Evolutionary conservation across 805 yeast genomes (phyloP), one percentile per base, ranked within the genome.

Genomic region (Kodamaea jinghongensis): DNA sequence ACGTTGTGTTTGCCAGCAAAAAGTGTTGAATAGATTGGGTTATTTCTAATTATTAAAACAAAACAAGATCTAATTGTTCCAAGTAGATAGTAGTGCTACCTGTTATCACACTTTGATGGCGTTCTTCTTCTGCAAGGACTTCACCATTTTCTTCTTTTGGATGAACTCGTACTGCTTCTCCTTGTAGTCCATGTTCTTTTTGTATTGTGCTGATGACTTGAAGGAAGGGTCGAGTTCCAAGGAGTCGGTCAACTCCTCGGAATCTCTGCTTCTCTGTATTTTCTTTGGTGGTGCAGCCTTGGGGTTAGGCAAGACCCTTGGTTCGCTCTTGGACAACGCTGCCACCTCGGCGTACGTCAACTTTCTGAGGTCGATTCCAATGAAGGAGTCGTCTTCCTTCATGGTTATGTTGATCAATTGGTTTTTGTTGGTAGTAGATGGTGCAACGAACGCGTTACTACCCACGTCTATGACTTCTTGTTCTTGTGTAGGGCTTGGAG

Each of bases 281-380:
- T 14, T 31, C 12, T 29, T 23, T 12, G 20, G 27, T 4, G 8
- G 31, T 6, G 22, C 28, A 12, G 10, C 29, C 15, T 9, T 16
- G 22, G 31, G n/a, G 8, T 10, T 4, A 11, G 16, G 31, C 15
- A 14, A 11, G 47, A 12, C 41, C 26, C 28, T 34, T 13, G n/a
- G 27, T 41, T 28, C 47, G 45, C 28, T 28, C 33, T 23, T 41
- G 25, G 60, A 52, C 48, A 64, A 42, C 15, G 57, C 49, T 4
- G 73, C 72, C 20, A 58, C 75, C 47, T 69, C 73, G n/a, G 75
- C 75, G 42, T 68, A 69, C n/a, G 68, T 58, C 44, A 69, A 55
- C 38, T 60, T 58, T 31, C 58, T 58, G 46, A 47, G 52, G 37
- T 58, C 56, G 39, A 69, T 65, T 31, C 65, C 70, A 15, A 69